These are phyloP conservation scores for Bigelowiella natans DNA, from an alignment of 78 protist species.

Conservation along the genomic window DNA sequence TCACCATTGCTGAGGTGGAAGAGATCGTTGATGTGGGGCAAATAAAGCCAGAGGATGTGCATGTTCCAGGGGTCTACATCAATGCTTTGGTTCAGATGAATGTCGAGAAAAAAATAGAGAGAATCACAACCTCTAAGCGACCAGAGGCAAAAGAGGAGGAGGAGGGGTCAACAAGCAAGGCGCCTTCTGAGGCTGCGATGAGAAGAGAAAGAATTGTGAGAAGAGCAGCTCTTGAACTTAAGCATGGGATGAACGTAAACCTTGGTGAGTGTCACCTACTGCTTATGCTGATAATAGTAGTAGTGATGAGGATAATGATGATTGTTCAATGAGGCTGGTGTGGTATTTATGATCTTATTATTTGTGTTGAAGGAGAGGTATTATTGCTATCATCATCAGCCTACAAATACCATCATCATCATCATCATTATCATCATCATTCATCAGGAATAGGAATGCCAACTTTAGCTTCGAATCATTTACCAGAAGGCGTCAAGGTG, in stretches of 20 bases:
- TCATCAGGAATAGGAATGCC: constrained; percentile 94
- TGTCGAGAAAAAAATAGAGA: background rate
- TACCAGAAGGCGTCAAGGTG: constrained; percentile 37
- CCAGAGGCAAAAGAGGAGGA: too few relatives aligned
- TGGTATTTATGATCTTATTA: background rate
- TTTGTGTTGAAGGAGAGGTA: background rate
- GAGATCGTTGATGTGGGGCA: background rate
- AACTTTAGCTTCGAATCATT: constrained; percentile 74
- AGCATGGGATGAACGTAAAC: background rate
- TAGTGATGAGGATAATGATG: too few relatives aligned
- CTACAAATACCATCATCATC: too few relatives aligned
- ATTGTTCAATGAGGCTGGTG: too few relatives aligned
- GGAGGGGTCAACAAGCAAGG: too few relatives aligned
- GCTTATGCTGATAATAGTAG: too few relatives aligned
- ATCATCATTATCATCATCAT: too few relatives aligned
- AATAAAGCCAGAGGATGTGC: background rate
- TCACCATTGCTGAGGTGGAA: background rate
- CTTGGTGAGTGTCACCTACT: too few relatives aligned
- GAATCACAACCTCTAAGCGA: too few relatives aligned
- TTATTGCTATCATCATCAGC: background rate
- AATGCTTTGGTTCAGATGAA: background rate
- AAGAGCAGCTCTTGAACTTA: background rate
- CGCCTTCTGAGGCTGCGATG: too few relatives aligned
- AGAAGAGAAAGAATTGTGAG: background rate
- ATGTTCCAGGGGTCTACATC: background rate